Base-by-base conservation (phyloP, 129 eudicot genomes). In the Artemisia argyi region DNA sequence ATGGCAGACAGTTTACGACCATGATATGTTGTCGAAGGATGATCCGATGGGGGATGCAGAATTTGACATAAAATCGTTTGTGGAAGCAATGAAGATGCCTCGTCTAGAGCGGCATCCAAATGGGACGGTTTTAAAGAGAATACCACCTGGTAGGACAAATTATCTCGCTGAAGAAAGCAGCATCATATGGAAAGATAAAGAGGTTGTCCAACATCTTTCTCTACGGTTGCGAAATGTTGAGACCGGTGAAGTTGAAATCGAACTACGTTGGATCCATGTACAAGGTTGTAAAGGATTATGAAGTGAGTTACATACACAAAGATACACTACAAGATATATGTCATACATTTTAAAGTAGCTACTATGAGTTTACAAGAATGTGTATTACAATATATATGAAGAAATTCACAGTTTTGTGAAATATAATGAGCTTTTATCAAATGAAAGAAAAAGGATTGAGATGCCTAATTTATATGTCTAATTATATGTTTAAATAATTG, bases 1-100 rank as follows among this genome's bases (percentile, higher is more conserved):
- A 39, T 39, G 46, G 76, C 79, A 85, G 90, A 35, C 20, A 4
- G 87, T 82, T 35, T 85, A 82, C 11, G 87, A 85, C 66, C 73
- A 80, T 65, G 87, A 85, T 49, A 60, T 74, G 60, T 77, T 85
- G 69, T 60, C 80, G 2, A 78, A 47, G 10, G 90, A 85, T 44
- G 90, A 85, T 70, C 80, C 71, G 9, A 82, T 85, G 90, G 90
- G 90, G 53, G 85, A 82, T 47, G 84, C 80, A 0, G 83, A 79
- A 63, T 63, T 85, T 26, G 87, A 79, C 44, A 69, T 79, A 1
- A 76, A 53, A 44, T 64, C 83, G 0, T 82, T 85, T 69, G 3
- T 85, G 5, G 83, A 82, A 42, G 85, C 84, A 10, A 16, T 85
- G 50, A 73, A 80, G 71, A 57, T 85, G 87, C 73, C 81, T 10